phyloP scores from a whole-genome alignment of 495 filamentous ascomycete genomes.

The Aspergillus olivimuriae region DNA sequence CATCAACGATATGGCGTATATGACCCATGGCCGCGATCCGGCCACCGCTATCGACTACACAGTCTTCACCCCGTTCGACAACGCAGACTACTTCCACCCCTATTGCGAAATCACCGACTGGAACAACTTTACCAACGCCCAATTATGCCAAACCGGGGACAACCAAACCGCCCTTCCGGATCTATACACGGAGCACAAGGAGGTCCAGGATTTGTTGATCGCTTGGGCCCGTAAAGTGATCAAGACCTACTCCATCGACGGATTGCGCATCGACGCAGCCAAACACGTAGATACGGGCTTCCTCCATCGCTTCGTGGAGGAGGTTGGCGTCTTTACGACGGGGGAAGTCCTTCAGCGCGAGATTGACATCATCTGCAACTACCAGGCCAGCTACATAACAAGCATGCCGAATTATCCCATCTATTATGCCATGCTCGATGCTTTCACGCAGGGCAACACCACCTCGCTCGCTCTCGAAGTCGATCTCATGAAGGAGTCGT shows the following conservation, averaged over 20 bases:
- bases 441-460: conserved; percentile 52
- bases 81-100: conserved; percentile 55
- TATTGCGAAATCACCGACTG: conserved; percentile 61
- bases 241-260: conserved; percentile 66
- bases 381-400: conserved; percentile 28
- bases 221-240: conserved; percentile 60
- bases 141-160: conserved; percentile 58
- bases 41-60: conserved; percentile 54
- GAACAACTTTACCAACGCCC: conserved; percentile 43
- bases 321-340: conserved; percentile 55
- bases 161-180: conserved; percentile 57
- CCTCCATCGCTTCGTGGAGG: conserved; percentile 49
- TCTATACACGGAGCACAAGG: conserved; percentile 55
- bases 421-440: conserved; percentile 54
- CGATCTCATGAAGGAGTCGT: conserved; percentile 41
- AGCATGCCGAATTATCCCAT: conserved; percentile 63
- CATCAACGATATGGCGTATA: conserved; percentile 64
- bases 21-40: conserved; percentile 45
- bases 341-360: conserved; percentile 60
- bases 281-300: conserved; percentile 67
- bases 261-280: conserved; percentile 68
- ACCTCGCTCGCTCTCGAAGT: conserved; percentile 45
- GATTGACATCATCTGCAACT: conserved; percentile 50
- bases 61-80: conserved; percentile 58
- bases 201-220: conserved; percentile 49